Base-by-base conservation (phyloP, 2,329 filamentous ascomycete species). In the Penicillium sp. region DNA sequence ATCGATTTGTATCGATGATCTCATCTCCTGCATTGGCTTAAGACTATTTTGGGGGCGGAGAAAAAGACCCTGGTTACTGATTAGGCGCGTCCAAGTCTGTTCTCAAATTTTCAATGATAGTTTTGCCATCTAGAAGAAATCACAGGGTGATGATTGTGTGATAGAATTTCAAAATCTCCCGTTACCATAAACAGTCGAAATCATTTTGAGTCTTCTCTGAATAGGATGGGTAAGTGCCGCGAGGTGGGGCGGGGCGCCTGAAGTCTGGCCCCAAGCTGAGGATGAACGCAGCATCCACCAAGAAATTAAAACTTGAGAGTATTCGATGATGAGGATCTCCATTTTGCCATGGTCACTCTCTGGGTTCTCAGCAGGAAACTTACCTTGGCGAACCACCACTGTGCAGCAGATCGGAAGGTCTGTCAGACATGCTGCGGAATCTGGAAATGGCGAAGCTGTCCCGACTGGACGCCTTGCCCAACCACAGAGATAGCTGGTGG, bases 401-500 rank as follows among this genome's bases (percentile, higher is more conserved):
- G 8, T 13, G 46, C 6, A 3, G 30, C 28, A 13, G 30, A 13
- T n/a, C 35, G 43, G 8, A 38, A 22, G 45, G 22, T 37, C 57
- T 51, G 59, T 57, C 53, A 46, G 22, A 16, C 6, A n/a, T 60
- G 35, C 38, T 6, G 46, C 52, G 48, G 53, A 30, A 49, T 60
- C 42, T 38, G 58, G 48, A 57, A 25, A 28, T 35, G 6, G 13
- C 35, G 42, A 56, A 37, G 51, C 55, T 58, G 45, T n/a, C 7
- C 6, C 26, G 1, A 48, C 63, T 61, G 48, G 67, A 57, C 57
- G 64, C 65, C 65, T 69, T 68, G 61, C 67, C 62, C 58, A 35
- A 67, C 64, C 52, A 56, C 10, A 6, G 6, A 5, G 33, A 42
- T 54, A 43, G 61, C 59, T 60, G 62, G 57, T 16, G 7, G 30